A percentile compares a stretch with the other conserved stretches of the same genome.
Evolutionary conservation across 2,329 filamentous ascomycete genomes (phyloP).

Genomic region (Escovopsis sp.): DNA sequence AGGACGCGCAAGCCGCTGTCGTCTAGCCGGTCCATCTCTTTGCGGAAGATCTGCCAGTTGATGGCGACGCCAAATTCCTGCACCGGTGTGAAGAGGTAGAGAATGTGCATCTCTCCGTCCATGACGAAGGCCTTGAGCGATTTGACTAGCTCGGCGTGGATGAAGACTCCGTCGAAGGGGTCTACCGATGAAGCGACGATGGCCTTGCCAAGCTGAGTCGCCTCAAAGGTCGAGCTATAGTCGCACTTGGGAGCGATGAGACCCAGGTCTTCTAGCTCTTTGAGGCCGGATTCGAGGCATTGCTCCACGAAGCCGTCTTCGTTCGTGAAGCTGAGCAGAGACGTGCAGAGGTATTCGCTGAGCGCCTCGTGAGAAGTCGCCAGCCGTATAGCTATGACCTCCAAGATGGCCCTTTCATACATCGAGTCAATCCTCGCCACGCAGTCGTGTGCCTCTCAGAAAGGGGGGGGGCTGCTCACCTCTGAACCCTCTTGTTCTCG

Average conservation of each 20-base stretch:
- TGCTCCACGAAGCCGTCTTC: constrained; percentile 31
- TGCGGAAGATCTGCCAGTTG: constrained; percentile 58
- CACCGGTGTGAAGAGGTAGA: constrained; percentile 64
- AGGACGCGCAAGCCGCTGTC: constrained; percentile 58
- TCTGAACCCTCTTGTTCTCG: constrained; percentile 52
- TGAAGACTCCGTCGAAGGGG: constrained; percentile 60
- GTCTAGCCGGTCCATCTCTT: constrained; percentile 54
- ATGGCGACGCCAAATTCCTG: constrained; percentile 40
- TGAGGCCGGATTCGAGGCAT: constrained; percentile 43
- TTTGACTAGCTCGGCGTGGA: constrained; percentile 51
- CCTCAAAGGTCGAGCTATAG: constrained; percentile 34
- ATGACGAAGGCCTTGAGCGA: constrained; percentile 61
- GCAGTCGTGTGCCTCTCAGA: too few relatives aligned
- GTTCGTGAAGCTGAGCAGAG: constrained; percentile 45
- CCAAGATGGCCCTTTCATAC: constrained; percentile 51
- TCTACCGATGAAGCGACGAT: constrained; percentile 58
- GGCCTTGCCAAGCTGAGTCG: constrained; percentile 53
- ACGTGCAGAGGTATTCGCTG: constrained; percentile 52
- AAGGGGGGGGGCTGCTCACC: constrained; percentile 24
- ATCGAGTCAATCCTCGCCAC: too few relatives aligned
- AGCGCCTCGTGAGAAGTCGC: constrained; percentile 50
- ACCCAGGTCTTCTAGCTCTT: constrained; percentile 37
- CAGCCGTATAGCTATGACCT: constrained; percentile 52
- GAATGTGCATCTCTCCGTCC: constrained; percentile 66
- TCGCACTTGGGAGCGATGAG: constrained; percentile 34